Conservation (phyloP, 2,329 filamentous ascomycete genomes). For the Ascochyta rabiei region DNA sequence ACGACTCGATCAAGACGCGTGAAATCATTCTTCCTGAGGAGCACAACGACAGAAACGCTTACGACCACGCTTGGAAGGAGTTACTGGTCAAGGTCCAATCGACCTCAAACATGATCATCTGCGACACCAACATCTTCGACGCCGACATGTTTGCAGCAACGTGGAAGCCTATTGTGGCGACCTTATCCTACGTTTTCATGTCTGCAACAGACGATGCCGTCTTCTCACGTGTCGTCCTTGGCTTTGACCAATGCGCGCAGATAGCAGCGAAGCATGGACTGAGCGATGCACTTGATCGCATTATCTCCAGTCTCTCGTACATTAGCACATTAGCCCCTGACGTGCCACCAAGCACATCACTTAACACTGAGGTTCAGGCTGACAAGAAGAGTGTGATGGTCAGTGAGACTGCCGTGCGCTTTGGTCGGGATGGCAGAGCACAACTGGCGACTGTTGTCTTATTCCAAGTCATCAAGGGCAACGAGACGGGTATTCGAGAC, state of each 20-base stretch:
- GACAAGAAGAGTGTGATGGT: constrained; percentile 96
- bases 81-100: constrained; percentile 82
- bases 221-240: constrained; percentile 89
- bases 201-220: constrained; percentile 96
- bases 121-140: constrained; percentile 93
- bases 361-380: constrained; percentile 95
- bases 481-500: constrained; percentile 75
- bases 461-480: constrained; percentile 87
- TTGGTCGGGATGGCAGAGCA: constrained; percentile 90
- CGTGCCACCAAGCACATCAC: constrained; percentile 75
- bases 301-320: constrained; percentile 85
- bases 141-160: constrained; percentile 97
- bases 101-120: constrained; percentile 74
- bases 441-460: constrained; percentile 94
- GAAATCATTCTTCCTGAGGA: constrained; percentile 98
- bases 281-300: constrained; percentile 87
- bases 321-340: constrained; percentile 88
- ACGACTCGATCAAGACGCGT: constrained; percentile 85
- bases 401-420: constrained; percentile 93
- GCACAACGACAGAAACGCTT: constrained; percentile 94
- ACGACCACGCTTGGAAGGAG: constrained; percentile 98
- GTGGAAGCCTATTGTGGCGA: constrained; percentile 94
- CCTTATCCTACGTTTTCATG: constrained; percentile 97
- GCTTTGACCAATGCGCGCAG: constrained; percentile 93
- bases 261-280: constrained; percentile 86